Base-by-base conservation (phyloP, 371 early-diverging fungal species). In the Mucor piriformis region DNA sequence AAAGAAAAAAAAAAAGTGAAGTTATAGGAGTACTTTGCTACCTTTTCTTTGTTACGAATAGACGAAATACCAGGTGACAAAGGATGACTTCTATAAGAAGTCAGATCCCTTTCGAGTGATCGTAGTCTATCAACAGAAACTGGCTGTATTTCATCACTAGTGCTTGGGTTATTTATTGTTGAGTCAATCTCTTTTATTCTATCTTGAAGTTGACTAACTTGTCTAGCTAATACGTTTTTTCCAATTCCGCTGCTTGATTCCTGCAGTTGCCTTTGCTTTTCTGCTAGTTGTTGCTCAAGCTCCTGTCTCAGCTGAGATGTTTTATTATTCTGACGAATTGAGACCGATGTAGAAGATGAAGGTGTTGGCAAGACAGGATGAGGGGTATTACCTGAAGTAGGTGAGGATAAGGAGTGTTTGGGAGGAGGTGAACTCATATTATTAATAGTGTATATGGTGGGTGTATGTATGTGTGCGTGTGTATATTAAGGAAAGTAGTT, bases 211-310 rank as follows among this genome's bases (percentile, higher is more conserved):
- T 74, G 70, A 55, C 60, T 68, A 42, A 77, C 69, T 73, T 80
- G 76, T 58, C 76, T 67, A 44, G 67, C 69, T 13, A 77, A 52
- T 59, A 77, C 77, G 53, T 75, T 74, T 64, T 72, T 74, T 50
- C 70, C 72, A 52, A 76, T 80, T 27, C 77, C 77, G 47, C 76
- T 77, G n/a, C 50, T 63, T 1, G 71, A 70, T 67, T 71, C 76
- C 51, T 69, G 64, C 54, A 74, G 58, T 56, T 71, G 71, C 51
- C 59, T 69, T 57, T 77, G 72, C 61, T 77, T 80, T 46, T 70
- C 76, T 58, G 60, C 63, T n/a, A 77, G 59, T 47, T 80, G 77
- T 53, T 73, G 73, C 42, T 73, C 72, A 11, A 76, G 61, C 25
- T 76, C 76, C 53, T 61, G 57, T 61, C 62, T 59, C 50, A 64